Conservation (phyloP, 345 rosid genomes). For the Hevea brasiliensis region DNA sequence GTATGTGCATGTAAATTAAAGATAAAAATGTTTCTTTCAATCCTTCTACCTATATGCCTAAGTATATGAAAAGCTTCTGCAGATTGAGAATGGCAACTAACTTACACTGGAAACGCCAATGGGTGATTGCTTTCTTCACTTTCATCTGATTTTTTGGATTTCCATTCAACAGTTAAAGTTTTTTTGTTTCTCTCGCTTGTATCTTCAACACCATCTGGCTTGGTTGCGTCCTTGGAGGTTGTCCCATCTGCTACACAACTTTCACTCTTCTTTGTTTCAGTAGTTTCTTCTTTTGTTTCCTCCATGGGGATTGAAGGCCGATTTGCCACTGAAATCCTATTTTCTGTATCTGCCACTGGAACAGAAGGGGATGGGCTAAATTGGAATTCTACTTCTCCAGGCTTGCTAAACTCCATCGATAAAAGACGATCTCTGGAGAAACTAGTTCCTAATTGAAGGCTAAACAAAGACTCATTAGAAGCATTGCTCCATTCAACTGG, state of each 20-base stretch:
- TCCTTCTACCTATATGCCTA: background rate
- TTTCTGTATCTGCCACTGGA: background rate
- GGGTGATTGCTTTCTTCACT: conserved; percentile 44
- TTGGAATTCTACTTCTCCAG: conserved; percentile 30
- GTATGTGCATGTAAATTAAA: background rate
- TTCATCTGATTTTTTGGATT: conserved; percentile 36
- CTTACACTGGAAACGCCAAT: conserved; percentile 64
- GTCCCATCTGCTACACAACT: conserved; percentile 9
- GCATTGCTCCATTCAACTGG: conserved; percentile 64
- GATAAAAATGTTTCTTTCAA: too few relatives aligned
- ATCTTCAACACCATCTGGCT: background rate
- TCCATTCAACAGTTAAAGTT: background rate
- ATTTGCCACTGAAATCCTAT: too few relatives aligned
- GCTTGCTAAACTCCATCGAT: conserved; percentile 23
- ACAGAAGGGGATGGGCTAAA: conserved; percentile 30
- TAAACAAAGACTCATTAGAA: conserved; percentile 70
- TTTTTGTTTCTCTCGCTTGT: conserved; percentile 13
- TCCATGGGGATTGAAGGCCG: conserved; percentile 3
- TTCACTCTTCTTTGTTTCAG: background rate
- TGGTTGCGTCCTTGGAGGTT: background rate
- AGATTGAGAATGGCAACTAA: too few relatives aligned
- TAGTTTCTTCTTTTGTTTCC: conserved; percentile 16
- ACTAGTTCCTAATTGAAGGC: conserved; percentile 66
- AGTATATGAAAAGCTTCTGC: too few relatives aligned
- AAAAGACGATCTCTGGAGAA: conserved; percentile 37